phyloP scores from a whole-genome alignment of 768 basidiomycete genomes.

The Peribolospora kevripleyi region DNA sequence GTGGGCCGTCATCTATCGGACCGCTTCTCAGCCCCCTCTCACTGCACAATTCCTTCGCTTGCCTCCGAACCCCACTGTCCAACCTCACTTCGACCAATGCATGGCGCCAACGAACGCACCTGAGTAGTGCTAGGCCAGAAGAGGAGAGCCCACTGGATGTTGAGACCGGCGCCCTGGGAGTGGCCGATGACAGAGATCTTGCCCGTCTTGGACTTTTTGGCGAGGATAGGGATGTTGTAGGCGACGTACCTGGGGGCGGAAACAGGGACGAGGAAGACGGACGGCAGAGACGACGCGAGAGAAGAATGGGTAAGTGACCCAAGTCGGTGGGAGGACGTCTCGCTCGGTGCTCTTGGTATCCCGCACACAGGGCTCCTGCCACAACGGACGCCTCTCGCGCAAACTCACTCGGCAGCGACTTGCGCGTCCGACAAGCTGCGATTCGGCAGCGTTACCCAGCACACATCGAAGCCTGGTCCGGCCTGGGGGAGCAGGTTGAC shows the following conservation, averaged over 20 bases:
- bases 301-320: no score
- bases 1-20: no score
- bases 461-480: conserved; percentile 14
- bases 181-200: conserved; percentile 15
- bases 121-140: conserved; percentile 12
- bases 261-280: neutral
- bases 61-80: no score
- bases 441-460: conserved; percentile 12
- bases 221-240: conserved; percentile 11
- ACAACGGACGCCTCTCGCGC: neutral
- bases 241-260: conserved; percentile 11
- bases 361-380: neutral
- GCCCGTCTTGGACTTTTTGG: conserved; percentile 8
- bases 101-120: no score
- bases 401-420: conserved; percentile 7
- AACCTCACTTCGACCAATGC: no score
- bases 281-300: no score
- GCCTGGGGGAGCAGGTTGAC: conserved; percentile 10
- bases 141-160: conserved; percentile 7
- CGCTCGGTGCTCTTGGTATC: no score
- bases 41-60: no score
- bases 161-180: conserved; percentile 9
- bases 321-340: no score
- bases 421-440: conserved; percentile 13
- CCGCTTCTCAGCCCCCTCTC: no score